phyloP scores from a whole-genome alignment of 1,284 basidiomycete genomes.

The Trichosporon asahii region DNA sequence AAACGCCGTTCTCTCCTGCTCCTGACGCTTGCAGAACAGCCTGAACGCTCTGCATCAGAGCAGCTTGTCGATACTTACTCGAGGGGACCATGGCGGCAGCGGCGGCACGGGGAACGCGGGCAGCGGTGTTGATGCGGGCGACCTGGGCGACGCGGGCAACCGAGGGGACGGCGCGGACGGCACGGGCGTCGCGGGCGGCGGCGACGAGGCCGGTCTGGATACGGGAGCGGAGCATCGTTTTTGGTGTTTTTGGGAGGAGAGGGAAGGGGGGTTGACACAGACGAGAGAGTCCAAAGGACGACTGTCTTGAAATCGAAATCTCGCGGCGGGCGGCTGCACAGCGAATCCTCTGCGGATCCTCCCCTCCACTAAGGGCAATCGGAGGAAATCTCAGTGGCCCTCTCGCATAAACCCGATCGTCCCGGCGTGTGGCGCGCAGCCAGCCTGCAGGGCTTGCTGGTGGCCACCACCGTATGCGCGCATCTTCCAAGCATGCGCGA shows the following conservation, averaged over 20 bases:
- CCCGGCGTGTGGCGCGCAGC: constrained; percentile 3
- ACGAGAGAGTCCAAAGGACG: background rate
- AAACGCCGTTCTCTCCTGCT: background rate
- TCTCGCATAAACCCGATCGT: background rate
- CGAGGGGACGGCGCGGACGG: constrained; percentile 27
- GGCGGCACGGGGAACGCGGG: constrained; percentile 2
- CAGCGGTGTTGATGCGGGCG: constrained; percentile 17
- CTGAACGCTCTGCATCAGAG: background rate
- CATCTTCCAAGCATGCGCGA: background rate
- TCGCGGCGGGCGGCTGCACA: background rate
- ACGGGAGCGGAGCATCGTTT: constrained; percentile 38
- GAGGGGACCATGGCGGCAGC: constrained; percentile 7
- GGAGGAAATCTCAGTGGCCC: constrained; percentile 2
- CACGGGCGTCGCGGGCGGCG: constrained; percentile 30
- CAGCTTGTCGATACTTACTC: background rate
- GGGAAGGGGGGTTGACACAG: background rate
- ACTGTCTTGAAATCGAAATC: background rate
- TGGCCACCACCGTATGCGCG: background rate
- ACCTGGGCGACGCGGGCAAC: constrained; percentile 5
- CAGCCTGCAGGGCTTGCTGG: background rate
- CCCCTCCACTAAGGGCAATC: constrained; percentile 7
- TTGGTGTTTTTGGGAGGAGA: background rate
- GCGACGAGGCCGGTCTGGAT: constrained; percentile 31
- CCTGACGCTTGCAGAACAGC: background rate
- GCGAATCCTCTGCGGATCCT: background rate